Evolutionary conservation across 352 stramenopile species (phyloP).

Genomic region (Pythium inflatum): DNA sequence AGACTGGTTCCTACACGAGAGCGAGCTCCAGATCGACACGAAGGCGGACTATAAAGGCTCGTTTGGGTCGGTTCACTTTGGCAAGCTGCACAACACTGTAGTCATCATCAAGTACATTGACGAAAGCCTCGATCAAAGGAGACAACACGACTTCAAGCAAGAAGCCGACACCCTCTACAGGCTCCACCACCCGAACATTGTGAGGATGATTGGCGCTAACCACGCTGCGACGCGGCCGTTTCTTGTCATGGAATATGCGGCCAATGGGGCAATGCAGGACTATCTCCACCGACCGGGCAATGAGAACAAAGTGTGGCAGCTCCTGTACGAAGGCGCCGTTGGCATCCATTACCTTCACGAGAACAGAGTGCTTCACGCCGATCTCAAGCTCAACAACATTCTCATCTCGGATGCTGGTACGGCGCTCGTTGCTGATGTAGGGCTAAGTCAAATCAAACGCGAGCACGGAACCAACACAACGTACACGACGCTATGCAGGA

Average conservation of each 20-base stretch:
- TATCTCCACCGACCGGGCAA: conserved; percentile 23
- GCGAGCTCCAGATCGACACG: no score
- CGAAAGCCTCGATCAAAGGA: not conserved
- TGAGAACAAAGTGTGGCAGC: conserved; percentile 29
- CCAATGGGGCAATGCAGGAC: conserved; percentile 31
- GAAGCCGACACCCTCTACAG: conserved; percentile 75
- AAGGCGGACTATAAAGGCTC: no score
- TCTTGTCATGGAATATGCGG: conserved; percentile 38
- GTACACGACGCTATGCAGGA: not conserved
- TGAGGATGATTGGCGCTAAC: conserved; percentile 64
- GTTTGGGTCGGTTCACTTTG: conserved; percentile 6
- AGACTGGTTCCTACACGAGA: no score
- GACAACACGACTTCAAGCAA: not conserved
- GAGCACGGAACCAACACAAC: not conserved
- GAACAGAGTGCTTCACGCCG: conserved; percentile 14
- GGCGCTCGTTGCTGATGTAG: conserved; percentile 34
- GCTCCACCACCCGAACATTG: conserved; percentile 84
- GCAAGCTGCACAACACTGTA: not conserved
- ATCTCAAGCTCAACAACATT: conserved; percentile 29
- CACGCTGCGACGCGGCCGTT: conserved; percentile 26
- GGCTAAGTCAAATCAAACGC: conserved; percentile 12
- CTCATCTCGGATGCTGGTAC: conserved; percentile 9
- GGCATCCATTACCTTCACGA: conserved; percentile 14
- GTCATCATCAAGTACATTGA: conserved; percentile 17
- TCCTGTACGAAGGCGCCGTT: conserved; percentile 12